Evolutionary conservation across 1,284 basidiomycete genomes (phyloP).

Genomic region (Somion occarium): DNA sequence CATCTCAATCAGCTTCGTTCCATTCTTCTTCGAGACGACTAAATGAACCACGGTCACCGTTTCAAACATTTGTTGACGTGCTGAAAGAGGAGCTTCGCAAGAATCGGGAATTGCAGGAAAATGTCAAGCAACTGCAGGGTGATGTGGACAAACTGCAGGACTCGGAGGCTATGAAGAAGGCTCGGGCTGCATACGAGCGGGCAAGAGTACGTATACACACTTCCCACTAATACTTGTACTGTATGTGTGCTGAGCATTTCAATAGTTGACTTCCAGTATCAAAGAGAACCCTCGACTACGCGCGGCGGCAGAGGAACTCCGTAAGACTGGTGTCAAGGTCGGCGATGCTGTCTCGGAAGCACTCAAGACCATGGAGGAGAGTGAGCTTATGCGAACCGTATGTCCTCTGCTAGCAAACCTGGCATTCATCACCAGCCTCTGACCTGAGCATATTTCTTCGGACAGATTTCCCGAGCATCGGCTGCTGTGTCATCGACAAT

Average conservation of each 20-base stretch:
- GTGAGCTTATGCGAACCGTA: slow-evolving; percentile 84
- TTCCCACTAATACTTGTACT: background rate
- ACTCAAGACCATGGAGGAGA: slow-evolving; percentile 90
- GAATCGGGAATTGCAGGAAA: slow-evolving; percentile 93
- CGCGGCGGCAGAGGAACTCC: slow-evolving; percentile 88
- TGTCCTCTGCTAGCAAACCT: too few relatives aligned
- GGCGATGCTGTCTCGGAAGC: slow-evolving; percentile 92
- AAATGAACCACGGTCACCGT: slow-evolving; percentile 86
- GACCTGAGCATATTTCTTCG: too few relatives aligned
- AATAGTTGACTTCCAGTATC: slow-evolving; percentile 85
- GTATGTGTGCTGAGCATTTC: background rate
- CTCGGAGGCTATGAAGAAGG: slow-evolving; percentile 93
- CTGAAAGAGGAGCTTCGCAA: slow-evolving; percentile 90
- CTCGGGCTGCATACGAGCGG: slow-evolving; percentile 88
- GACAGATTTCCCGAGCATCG: slow-evolving; percentile 74
- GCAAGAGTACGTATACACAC: slow-evolving; percentile 65
- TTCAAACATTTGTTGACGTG: slow-evolving; percentile 94
- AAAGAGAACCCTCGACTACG: slow-evolving; percentile 93
- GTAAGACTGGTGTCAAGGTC: slow-evolving; percentile 86
- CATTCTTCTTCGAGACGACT: slow-evolving; percentile 60
- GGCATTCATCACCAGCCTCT: too few relatives aligned
- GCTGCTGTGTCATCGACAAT: slow-evolving; percentile 77
- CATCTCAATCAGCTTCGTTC: slow-evolving; percentile 36
- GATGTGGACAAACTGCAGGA: slow-evolving; percentile 98
- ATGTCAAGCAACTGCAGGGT: slow-evolving; percentile 95